phyloP scores from a whole-genome alignment of 176 grass and related monocot species.

The Oryza glumipatula region DNA sequence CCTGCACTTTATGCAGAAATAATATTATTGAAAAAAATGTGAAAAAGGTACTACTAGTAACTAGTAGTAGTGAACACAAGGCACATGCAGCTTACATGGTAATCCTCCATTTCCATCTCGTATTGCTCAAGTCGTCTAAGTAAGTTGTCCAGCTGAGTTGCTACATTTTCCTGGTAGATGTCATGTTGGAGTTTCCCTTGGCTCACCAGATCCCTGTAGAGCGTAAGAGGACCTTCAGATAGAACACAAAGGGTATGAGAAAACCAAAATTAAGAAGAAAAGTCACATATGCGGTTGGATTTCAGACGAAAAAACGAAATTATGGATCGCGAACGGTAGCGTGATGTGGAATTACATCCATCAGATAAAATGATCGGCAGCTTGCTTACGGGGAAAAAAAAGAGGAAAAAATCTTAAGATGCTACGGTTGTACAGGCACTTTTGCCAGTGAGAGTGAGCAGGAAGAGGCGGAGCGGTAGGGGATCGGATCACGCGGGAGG shows the following conservation, averaged over 20 bases:
- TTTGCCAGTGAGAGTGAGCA: neutral
- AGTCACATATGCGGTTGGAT: neutral
- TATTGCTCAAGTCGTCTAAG: slow-evolving; percentile 68
- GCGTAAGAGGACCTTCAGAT: slow-evolving; percentile 76
- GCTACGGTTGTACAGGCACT: neutral
- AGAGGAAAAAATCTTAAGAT: neutral
- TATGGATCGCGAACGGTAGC: neutral
- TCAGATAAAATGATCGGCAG: neutral
- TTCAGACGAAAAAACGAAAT: neutral
- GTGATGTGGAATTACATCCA: neutral
- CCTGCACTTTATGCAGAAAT: slow-evolving; percentile 47
- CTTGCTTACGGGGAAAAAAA: neutral
- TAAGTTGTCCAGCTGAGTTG: slow-evolving; percentile 66
- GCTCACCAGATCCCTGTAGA: slow-evolving; percentile 70
- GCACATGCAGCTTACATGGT: slow-evolving; percentile 65
- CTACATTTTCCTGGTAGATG: slow-evolving; percentile 76
- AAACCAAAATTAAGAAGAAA: neutral
- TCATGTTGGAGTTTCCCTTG: slow-evolving; percentile 86
- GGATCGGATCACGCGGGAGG: neutral
- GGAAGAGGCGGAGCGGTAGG: neutral
- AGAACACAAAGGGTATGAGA: slow-evolving; percentile 44
- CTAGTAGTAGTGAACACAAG: neutral
- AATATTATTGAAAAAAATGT: neutral
- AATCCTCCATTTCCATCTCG: slow-evolving; percentile 95
- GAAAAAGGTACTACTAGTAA: neutral